Percentiles rank a stretch among this genome's conserved stretches.
Conservation (phyloP, 1,284 basidiomycete genomes). For the Cryptococcus sp. region DNA sequence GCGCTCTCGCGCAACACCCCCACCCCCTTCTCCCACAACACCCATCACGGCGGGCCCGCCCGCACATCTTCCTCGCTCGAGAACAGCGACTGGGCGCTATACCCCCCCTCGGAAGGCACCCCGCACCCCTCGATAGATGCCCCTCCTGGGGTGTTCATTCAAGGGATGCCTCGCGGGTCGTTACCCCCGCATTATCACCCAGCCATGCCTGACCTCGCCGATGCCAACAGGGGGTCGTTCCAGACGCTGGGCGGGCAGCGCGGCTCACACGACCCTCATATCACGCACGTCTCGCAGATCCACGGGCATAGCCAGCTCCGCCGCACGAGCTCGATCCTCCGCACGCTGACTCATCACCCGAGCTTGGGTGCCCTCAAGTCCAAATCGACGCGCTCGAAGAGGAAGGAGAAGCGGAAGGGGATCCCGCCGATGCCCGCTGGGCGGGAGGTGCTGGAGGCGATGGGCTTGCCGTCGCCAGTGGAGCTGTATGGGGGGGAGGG, state of each 20-base stretch:
- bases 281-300: not conserved
- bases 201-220: not conserved
- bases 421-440: not conserved
- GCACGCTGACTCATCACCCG: slow-evolving; percentile 34
- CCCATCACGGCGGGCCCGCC: not conserved
- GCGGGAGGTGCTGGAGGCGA: not conserved
- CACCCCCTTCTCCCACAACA: not conserved
- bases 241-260: too few species aligned
- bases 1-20: slow-evolving; percentile 7
- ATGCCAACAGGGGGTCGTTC: not conserved
- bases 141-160: too few species aligned
- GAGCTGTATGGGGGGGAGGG: not conserved
- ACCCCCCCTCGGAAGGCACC: not conserved
- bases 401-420: slow-evolving; percentile 7
- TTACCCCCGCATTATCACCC: not conserved
- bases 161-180: too few species aligned
- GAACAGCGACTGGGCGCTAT: not conserved
- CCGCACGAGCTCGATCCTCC: slow-evolving; percentile 19
- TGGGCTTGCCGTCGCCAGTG: too few species aligned
- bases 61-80: slow-evolving; percentile 19
- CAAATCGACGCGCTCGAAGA: slow-evolving; percentile 18
- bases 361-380: slow-evolving; percentile 29
- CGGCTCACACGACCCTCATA: not conserved
- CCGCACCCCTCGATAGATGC: slow-evolving; percentile 4
- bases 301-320: not conserved